These are phyloP conservation scores for Chenopodium berlandieri DNA, from an alignment of 148 eudicot species.

Conservation along the genomic window DNA sequence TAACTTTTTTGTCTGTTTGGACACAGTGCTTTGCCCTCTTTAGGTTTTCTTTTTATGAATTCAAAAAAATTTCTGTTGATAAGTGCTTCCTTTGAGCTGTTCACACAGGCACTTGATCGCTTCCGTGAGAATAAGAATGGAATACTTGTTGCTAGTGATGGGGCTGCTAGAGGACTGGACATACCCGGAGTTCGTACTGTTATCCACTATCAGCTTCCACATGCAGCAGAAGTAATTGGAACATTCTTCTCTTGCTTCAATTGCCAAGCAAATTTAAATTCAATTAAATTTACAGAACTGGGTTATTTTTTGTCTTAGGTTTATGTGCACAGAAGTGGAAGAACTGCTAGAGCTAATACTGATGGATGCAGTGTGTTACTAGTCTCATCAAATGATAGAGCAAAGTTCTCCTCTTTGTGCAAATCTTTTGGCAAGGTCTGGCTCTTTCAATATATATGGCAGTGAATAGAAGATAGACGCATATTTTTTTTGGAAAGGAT, in stretches of 20 bases:
- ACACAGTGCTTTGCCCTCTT: not conserved
- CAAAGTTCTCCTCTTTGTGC: slow-evolving; percentile 80
- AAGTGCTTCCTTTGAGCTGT: not conserved
- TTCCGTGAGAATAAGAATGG: slow-evolving; percentile 79
- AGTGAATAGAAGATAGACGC: not conserved
- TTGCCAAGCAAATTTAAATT: not conserved
- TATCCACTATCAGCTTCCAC: slow-evolving; percentile 97
- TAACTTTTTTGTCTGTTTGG: not conserved
- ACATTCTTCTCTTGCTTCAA: not conserved
- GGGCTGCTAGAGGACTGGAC: slow-evolving; percentile 93
- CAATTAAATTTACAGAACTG: not conserved
- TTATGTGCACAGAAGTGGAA: slow-evolving; percentile 96
- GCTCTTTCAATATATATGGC: not conserved
- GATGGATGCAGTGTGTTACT: slow-evolving; percentile 93
- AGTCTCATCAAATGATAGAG: slow-evolving; percentile 75
- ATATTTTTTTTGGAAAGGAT: not conserved
- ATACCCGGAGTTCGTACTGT: slow-evolving; percentile 90
- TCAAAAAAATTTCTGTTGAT: not conserved
- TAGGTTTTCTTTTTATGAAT: not conserved
- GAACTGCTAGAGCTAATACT: slow-evolving; percentile 87
- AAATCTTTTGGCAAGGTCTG: slow-evolving; percentile 82
- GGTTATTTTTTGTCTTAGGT: slow-evolving; percentile 43
- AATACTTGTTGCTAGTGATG: slow-evolving; percentile 87
- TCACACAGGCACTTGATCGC: slow-evolving; percentile 80
- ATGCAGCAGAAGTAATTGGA: slow-evolving; percentile 74